These are phyloP conservation scores for Globisporangium nagaii DNA, from an alignment of 352 stramenopile species.

Conservation along the genomic window DNA sequence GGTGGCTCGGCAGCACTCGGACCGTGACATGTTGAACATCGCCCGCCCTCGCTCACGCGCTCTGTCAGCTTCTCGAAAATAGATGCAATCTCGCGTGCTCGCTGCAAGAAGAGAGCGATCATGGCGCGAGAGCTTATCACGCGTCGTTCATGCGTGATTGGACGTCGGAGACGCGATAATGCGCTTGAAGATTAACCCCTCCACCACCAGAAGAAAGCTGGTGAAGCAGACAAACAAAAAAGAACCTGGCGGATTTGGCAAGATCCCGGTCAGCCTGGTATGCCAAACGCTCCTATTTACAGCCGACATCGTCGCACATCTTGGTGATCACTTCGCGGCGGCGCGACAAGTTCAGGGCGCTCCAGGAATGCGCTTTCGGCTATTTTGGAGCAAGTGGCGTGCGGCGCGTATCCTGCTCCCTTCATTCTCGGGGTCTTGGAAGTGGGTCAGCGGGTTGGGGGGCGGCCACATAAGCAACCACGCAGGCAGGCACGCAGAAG, in stretches of 20 bases:
- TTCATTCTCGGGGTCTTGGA: too few relatives aligned
- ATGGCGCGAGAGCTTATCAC: background rate
- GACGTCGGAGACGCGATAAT: background rate
- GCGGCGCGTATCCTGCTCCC: too few relatives aligned
- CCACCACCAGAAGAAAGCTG: constrained; percentile 1
- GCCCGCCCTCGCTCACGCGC: too few relatives aligned
- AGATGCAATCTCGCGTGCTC: background rate
- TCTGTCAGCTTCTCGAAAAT: background rate
- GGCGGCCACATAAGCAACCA: too few relatives aligned
- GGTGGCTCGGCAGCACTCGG: too few relatives aligned
- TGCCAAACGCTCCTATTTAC: background rate
- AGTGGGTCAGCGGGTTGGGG: too few relatives aligned
- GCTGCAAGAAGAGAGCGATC: background rate
- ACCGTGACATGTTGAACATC: background rate
- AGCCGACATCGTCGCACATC: background rate
- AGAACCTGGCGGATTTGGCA: background rate
- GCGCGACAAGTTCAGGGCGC: too few relatives aligned
- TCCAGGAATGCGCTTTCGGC: too few relatives aligned
- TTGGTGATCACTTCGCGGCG: too few relatives aligned
- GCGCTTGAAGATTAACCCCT: background rate
- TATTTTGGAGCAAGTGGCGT: too few relatives aligned
- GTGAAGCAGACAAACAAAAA: background rate
- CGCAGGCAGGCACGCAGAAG: too few relatives aligned
- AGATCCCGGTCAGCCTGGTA: background rate
- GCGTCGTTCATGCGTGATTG: background rate